phyloP scores from a whole-genome alignment of 148 eudicot species.

The Arbutus unedo region DNA sequence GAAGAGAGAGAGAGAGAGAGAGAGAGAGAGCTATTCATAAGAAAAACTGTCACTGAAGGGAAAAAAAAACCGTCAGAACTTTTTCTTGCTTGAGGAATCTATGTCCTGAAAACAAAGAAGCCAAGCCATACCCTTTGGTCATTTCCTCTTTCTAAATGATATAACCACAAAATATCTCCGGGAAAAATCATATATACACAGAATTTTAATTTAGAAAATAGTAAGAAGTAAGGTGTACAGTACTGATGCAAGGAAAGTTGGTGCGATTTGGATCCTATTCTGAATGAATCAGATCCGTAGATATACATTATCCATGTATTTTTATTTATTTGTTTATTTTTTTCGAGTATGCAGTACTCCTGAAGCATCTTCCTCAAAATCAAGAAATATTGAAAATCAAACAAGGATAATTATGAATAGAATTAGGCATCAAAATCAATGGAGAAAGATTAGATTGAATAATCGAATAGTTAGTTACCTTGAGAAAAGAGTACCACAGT shows the following conservation, averaged over 20 bases:
- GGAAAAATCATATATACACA: not conserved
- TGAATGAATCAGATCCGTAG: too few species aligned
- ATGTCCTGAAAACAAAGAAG: slow-evolving; percentile 9
- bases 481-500: slow-evolving; percentile 54
- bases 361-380: not conserved
- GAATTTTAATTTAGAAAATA: not conserved
- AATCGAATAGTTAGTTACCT: slow-evolving; percentile 26
- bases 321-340: not conserved
- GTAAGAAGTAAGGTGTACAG: not conserved
- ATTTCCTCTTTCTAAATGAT: not conserved
- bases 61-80: not conserved
- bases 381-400: not conserved
- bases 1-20: not conserved
- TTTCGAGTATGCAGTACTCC: not conserved
- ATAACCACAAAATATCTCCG: not conserved
- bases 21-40: not conserved
- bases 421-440: not conserved
- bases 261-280: not conserved
- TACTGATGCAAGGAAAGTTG: not conserved
- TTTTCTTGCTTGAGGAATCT: slow-evolving; percentile 18
- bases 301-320: too few species aligned
- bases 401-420: not conserved
- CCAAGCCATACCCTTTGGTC: slow-evolving; percentile 7
- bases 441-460: too few species aligned
- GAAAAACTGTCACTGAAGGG: not conserved